Conservation (phyloP, 2,329 filamentous ascomycete genomes). For the Apiospora rasikravindrae region DNA sequence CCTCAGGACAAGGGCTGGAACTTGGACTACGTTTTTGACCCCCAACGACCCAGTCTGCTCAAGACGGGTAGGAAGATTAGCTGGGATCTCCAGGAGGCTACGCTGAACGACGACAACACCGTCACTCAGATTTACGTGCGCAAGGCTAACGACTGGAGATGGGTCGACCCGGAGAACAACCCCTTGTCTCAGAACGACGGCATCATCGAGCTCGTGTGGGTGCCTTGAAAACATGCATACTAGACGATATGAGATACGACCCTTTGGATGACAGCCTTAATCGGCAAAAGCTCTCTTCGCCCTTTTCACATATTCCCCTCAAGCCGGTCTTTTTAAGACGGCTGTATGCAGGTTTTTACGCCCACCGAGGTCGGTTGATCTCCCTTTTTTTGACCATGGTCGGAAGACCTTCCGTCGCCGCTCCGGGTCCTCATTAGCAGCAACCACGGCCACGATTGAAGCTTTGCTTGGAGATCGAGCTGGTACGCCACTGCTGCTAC, state of each 20-base stretch:
- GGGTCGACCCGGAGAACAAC: constrained; percentile 51
- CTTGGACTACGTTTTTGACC: constrained; percentile 57
- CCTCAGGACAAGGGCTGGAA: constrained; percentile 56
- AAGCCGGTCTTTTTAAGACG: background rate
- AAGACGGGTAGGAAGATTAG: constrained; percentile 57
- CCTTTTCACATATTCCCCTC: background rate
- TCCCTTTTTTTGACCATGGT: background rate
- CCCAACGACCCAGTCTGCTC: constrained; percentile 52
- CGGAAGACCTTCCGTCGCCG: background rate
- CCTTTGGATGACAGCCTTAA: constrained; percentile 24
- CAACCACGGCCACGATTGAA: background rate
- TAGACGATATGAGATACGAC: constrained; percentile 28
- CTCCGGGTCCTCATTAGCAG: background rate
- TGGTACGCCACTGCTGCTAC: background rate
- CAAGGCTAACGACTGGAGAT: constrained; percentile 57
- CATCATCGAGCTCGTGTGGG: constrained; percentile 62
- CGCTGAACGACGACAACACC: constrained; percentile 52
- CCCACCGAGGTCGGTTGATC: background rate
- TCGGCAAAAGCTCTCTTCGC: constrained; percentile 22
- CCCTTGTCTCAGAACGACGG: constrained; percentile 60
- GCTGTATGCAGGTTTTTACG: constrained; percentile 1
- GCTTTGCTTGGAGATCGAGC: background rate
- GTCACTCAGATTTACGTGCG: constrained; percentile 60
- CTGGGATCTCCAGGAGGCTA: constrained; percentile 59
- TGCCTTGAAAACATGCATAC: constrained; percentile 40